These are phyloP conservation scores for Ustulina deusta DNA, from an alignment of 2,329 filamentous ascomycete species.

Conservation along the genomic window DNA sequence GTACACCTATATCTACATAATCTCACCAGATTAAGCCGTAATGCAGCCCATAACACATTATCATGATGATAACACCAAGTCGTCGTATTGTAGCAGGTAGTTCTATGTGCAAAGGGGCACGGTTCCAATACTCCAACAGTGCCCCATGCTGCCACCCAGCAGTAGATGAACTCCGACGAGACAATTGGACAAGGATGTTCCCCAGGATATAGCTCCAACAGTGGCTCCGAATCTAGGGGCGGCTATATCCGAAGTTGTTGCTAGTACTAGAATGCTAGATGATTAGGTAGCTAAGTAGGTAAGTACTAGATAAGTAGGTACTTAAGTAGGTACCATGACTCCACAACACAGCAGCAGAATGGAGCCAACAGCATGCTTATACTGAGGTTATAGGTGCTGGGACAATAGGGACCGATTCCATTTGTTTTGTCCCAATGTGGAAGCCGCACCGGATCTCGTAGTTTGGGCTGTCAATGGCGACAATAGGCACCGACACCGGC, in stretches of 20 bases:
- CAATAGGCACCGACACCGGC: conserved; percentile 30
- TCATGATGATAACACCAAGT: no score
- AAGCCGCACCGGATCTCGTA: conserved; percentile 18
- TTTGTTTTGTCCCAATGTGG: neutral
- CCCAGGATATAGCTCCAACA: neutral
- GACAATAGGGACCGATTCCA: neutral
- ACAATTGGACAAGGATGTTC: no score
- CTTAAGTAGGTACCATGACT: no score
- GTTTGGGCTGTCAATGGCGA: conserved; percentile 22
- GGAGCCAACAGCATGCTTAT: no score
- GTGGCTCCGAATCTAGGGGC: neutral
- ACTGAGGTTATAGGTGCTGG: neutral
- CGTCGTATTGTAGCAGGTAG: neutral
- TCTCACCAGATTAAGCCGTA: no score
- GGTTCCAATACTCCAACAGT: neutral
- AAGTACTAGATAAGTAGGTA: no score
- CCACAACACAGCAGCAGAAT: no score
- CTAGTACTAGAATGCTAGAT: no score
- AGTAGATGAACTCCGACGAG: neutral
- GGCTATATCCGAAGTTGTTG: neutral
- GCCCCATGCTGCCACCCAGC: no score
- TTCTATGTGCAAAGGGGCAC: neutral
- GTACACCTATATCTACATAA: neutral
- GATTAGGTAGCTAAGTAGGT: no score
- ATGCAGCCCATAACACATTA: no score